phyloP scores from a whole-genome alignment of 2,329 filamentous ascomycete species.

The Penicillium brasilianum region DNA sequence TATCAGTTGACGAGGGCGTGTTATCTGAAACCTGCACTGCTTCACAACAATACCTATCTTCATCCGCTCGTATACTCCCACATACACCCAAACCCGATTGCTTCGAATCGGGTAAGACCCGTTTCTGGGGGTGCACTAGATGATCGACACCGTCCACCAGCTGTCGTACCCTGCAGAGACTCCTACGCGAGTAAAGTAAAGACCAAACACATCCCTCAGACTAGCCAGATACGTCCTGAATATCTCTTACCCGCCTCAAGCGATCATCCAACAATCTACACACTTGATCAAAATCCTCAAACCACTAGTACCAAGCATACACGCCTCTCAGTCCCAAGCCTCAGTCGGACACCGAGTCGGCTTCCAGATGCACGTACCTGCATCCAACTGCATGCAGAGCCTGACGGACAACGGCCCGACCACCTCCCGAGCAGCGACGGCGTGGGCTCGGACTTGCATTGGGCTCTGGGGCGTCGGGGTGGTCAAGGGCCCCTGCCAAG shows the following conservation, averaged over 20 bases:
- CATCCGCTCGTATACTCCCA: neutral
- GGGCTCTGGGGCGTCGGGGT: neutral
- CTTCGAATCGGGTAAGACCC: neutral
- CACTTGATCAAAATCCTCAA: too few species aligned
- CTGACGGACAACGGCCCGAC: neutral
- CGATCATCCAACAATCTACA: too few species aligned
- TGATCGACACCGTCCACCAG: neutral
- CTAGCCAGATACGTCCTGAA: too few species aligned
- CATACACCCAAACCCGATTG: neutral
- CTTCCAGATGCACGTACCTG: conserved; percentile 23
- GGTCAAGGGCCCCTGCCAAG: neutral
- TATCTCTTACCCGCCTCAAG: neutral
- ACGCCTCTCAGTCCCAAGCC: too few species aligned
- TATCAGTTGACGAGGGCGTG: neutral
- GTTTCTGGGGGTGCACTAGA: neutral
- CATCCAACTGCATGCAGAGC: conserved; percentile 24
- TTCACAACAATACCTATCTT: neutral
- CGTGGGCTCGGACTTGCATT: neutral
- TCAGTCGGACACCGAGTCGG: neutral
- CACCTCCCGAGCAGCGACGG: neutral
- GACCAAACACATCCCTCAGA: neutral
- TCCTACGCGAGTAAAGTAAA: too few species aligned
- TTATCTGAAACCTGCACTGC: neutral
- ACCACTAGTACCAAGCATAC: too few species aligned
- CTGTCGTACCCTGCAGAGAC: too few species aligned